Conservation (phyloP, 305 asterid species). For the Nicotiana rustica region DNA sequence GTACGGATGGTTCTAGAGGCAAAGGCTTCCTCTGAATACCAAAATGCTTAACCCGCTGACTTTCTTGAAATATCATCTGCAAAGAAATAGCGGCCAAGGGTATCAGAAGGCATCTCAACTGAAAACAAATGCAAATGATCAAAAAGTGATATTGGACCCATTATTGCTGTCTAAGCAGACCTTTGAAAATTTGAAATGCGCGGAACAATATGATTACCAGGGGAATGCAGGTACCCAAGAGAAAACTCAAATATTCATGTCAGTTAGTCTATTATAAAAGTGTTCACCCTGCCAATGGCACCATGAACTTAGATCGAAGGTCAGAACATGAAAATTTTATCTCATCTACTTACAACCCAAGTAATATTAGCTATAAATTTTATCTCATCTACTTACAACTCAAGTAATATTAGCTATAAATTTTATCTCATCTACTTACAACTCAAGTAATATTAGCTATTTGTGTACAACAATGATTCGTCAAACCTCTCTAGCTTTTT, state of each 20-base stretch:
- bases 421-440: slow-evolving; percentile 19
- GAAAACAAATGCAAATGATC: slow-evolving; percentile 15
- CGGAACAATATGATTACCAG: neutral
- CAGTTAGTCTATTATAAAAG: neutral
- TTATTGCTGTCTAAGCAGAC: slow-evolving; percentile 26
- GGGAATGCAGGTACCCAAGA: neutral
- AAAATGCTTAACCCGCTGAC: slow-evolving; percentile 77
- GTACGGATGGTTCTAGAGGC: slow-evolving; percentile 96
- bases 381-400: slow-evolving; percentile 24
- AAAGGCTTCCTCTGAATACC: slow-evolving; percentile 96
- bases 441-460: slow-evolving; percentile 15
- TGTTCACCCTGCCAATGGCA: slow-evolving; percentile 21
- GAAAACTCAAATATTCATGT: slow-evolving; percentile 17
- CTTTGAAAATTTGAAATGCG: neutral
- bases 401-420: neutral
- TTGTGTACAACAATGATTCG: neutral
- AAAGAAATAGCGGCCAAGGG: slow-evolving; percentile 22
- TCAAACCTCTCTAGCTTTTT: slow-evolving; percentile 12
- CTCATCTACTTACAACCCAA: slow-evolving; percentile 22
- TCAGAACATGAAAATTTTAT: slow-evolving; percentile 22
- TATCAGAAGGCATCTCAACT: slow-evolving; percentile 8
- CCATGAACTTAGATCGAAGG: neutral
- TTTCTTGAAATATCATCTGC: slow-evolving; percentile 92
- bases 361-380: neutral
- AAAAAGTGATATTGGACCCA: slow-evolving; percentile 25